Base-by-base conservation (phyloP, 1,139 yeast species). In the Saccharomyces hybrid region DNA sequence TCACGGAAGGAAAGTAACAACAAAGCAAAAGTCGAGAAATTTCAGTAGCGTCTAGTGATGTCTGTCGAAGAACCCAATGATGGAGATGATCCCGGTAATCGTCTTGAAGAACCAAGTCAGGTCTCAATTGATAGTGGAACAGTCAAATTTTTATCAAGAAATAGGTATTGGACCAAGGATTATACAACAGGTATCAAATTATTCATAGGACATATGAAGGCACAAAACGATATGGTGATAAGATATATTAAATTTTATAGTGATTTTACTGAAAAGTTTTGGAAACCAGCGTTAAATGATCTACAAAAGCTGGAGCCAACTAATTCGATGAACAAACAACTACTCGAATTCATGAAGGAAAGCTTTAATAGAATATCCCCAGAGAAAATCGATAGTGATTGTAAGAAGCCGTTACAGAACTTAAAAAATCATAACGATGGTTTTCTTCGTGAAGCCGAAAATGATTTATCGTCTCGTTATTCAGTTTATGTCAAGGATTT, bases 91-190 rank as follows among this genome's bases (percentile, higher is more conserved):
- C 9, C 2, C 16, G 21, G 21, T 9, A 19, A 38, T 38, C 24
- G 16, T 11, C 24, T 38, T 14, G 19, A 34, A 38, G 38, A 16
- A 7, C 5, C 44, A 19, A 16, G 24, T 11, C 44, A 38, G 14
- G 14, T 28, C 24, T 48, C 21, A 14, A 28, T 19, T 21, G 16
- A 8, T 11, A 5, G 2, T 19, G 24, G 9, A 9, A 31, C 26
- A 14, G 48, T 42, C 6, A 42, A 52, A 24, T 42, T 29, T 42
- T 53, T 47, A 29, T 31, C 38, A 14, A 46, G 54, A 16, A 52
- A 52, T 48, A 12, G 52, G 8, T 68, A 60, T 53, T 70, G 72
- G 72, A 55, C 69, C 2, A 56, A 61, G 28, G 73, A 70, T 53
- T 65, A 66, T 52, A 58, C 59, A 27, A 61, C 65, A 1, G 73